Evolutionary conservation across 495 filamentous ascomycete genomes (phyloP), one percentile per base, ranked within the genome.

Genomic region (Penicillium nucicola): DNA sequence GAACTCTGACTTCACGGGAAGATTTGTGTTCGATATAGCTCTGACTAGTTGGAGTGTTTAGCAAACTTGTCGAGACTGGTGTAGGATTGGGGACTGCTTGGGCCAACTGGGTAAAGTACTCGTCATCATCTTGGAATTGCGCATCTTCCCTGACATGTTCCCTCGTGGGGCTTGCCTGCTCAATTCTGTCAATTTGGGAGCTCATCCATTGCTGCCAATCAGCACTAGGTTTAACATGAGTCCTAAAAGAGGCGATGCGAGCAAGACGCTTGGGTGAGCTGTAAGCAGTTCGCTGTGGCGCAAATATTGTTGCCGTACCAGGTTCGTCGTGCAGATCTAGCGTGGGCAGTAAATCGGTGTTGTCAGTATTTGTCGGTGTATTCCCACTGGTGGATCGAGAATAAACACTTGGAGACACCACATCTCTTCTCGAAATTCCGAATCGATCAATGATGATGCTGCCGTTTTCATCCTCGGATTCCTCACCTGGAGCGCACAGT

Each of bases 111-210:
- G 46, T 58, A 18, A 67, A 50, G 9, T 57, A 25, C 19, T 57
- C 41, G 25, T 64, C 56, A 8, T 86, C 80, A 23, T 72, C 76
- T 22, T 75, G 60, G 38, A 81, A 82, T 39, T 87, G 83, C 1
- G 84, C 77, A 28, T 68, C 48, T 64, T 89, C 85, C 12, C 83
- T 71, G 42, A 83, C 57, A 61, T 88, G 85, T 0, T 78, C 71
- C 60, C 42, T 75, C 11, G 42, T 48, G 18, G 65, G 60, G 15
- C 54, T 61, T 14, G 55, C 22, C 14, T 58, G 50, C 33, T 75
- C 72, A 30, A 77, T 65, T 28, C 61, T 64, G 17, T 65, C 68
- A 22, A 76, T 69, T 45, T 75, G 51, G 4, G 72, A 72, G 19
- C 65, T 68, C 66, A 79, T 68, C 76, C 76, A 78, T 43, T 75